Evolutionary conservation across 2,329 filamentous ascomycete species (phyloP).

Genomic region (Thielaviopsis populi): DNA sequence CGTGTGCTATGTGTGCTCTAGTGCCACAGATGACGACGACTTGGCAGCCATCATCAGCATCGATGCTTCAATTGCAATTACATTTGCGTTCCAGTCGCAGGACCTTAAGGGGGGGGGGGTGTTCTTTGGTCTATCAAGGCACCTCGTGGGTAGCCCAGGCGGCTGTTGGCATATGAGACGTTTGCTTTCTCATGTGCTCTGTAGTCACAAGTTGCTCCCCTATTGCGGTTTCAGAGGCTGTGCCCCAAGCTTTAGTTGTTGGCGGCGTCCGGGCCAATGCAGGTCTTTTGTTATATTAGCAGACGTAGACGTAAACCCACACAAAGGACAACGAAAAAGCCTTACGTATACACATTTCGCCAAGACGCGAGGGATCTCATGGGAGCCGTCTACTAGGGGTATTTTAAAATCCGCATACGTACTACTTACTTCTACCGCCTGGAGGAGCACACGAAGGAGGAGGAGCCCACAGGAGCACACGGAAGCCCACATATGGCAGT

Average conservation of each 20-base stretch:
- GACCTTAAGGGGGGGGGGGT: too few relatives aligned
- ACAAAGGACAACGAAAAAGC: neutral
- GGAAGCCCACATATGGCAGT: too few relatives aligned
- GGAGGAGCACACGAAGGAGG: neutral
- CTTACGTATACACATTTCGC: constrained; percentile 1
- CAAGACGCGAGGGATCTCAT: neutral
- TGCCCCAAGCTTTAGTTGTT: neutral
- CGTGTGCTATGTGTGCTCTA: neutral
- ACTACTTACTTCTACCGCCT: neutral
- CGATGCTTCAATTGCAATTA: neutral
- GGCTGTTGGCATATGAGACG: too few relatives aligned
- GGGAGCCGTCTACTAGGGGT: neutral
- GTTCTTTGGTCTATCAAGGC: too few relatives aligned
- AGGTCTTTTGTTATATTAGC: neutral
- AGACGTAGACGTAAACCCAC: neutral
- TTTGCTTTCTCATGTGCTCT: too few relatives aligned
- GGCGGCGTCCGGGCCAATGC: neutral
- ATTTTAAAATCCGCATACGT: neutral
- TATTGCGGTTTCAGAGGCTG: neutral
- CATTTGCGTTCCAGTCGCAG: too few relatives aligned
- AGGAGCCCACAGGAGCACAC: too few relatives aligned
- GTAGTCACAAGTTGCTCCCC: neutral
- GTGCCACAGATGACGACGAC: constrained; percentile 1
- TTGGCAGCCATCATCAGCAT: neutral
- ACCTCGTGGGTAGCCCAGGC: too few relatives aligned